A percentile compares a stretch with the other conserved stretches of the same genome.
phyloP scores from a whole-genome alignment of 495 filamentous ascomycete genomes.

The Aspergillus homomorphus region DNA sequence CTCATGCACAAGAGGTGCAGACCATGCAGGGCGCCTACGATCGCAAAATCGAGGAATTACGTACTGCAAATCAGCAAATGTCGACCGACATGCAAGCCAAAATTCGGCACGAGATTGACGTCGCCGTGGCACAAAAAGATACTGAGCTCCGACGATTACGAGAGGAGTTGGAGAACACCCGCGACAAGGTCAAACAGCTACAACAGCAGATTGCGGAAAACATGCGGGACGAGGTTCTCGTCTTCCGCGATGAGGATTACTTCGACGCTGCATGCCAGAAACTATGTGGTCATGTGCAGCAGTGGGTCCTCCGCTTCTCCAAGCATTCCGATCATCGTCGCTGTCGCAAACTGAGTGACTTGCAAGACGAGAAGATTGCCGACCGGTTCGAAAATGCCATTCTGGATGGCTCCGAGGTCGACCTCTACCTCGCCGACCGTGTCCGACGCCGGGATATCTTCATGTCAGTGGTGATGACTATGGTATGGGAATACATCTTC shows the following conservation, averaged over 20 bases:
- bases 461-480: constrained; percentile 95
- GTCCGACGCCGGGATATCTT: constrained; percentile 86
- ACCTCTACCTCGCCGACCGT: constrained; percentile 79
- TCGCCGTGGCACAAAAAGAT: constrained; percentile 68
- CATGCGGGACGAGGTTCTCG: constrained; percentile 70
- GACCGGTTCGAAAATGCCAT: constrained; percentile 91
- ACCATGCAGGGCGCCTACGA: constrained; percentile 49
- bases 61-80: constrained; percentile 55
- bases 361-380: constrained; percentile 83
- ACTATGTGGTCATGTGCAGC: constrained; percentile 88
- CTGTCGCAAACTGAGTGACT: constrained; percentile 74
- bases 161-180: constrained; percentile 70
- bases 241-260: constrained; percentile 83
- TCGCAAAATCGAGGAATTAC: constrained; percentile 62
- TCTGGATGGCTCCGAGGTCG: constrained; percentile 87
- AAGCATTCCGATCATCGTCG: constrained; percentile 88
- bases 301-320: constrained; percentile 95
- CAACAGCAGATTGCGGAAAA: constrained; percentile 77
- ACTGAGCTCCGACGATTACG: constrained; percentile 72
- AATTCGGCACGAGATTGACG: constrained; percentile 58
- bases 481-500: constrained; percentile 98
- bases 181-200: constrained; percentile 73
- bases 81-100: constrained; percentile 61
- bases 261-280: constrained; percentile 92
- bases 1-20: constrained; percentile 63